Base-by-base conservation (phyloP, 805 yeast genomes). In the Pichia cabralensis region DNA sequence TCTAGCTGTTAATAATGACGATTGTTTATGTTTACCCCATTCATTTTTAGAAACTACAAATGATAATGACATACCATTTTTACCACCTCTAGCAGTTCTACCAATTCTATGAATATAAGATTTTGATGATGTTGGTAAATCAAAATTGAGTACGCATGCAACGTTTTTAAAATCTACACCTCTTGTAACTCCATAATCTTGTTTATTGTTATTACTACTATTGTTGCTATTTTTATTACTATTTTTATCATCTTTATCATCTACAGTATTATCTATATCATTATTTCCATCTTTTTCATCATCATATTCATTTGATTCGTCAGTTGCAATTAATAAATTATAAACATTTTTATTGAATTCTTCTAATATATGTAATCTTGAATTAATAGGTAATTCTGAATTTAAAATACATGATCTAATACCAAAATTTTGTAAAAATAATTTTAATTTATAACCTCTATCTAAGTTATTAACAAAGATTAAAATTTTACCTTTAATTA, bases 151-250 rank as follows among this genome's bases (percentile, higher is more conserved):
- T 7, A 92, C 98, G 62, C 97, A 92, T 8, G 96, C 92, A 40
- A 92, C 97, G 49, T 92, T 89, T 49, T 73, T 78, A 67, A 92
- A 92, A 60, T 92, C 98, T 26, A 92, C 94, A 52, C 98, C 98
- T 58, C 98, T 74, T 18, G 96, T 81, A 27, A 88, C 96, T 43
- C 96, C 94, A 53, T 80, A 92, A 48, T 92, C 97, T n/a, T n/a
- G n/a, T n/a, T n/a, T n/a, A n/a, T n/a, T n/a, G 41, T 65, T 68
- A 4, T 50, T 48, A 39, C 55, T 55, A 44, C 50, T 47, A 31
- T 44, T 36, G 41, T 52, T 43, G 21, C 43, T 25, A 7, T 34
- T 19, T 28, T 31, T 25, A 14, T 42, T 48, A 14, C n/a, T 20
- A 8, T 71, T 67, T 11, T n/a, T 21, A 12, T 14, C 21, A 16